A percentile compares a stretch with the other conserved stretches of the same genome.
Conservation (phyloP, 176 grass and related monocot genomes). For the Puccinellia tenuiflora region DNA sequence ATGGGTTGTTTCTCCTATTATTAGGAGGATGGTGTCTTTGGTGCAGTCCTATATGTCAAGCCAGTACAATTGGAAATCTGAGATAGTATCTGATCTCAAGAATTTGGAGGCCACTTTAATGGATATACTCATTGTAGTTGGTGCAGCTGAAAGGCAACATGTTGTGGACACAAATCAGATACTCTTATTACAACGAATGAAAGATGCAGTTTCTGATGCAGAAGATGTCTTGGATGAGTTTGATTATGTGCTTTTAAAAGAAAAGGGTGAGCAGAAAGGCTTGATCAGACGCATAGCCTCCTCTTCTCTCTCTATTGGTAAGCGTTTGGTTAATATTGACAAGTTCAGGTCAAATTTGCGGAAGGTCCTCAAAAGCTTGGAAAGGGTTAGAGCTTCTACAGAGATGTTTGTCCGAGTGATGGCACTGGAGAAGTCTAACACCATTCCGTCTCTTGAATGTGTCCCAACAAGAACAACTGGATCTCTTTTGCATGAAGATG, state of each 20-base stretch:
- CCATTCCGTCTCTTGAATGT: background rate
- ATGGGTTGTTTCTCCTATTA: constrained; percentile 45
- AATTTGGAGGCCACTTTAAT: constrained; percentile 26
- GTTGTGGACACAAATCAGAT: constrained; percentile 17
- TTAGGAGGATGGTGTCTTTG: constrained; percentile 19
- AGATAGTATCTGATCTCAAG: constrained; percentile 30
- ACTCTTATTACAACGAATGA: constrained; percentile 17
- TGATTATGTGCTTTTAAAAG: constrained; percentile 26
- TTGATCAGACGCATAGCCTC: background rate
- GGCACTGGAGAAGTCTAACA: background rate
- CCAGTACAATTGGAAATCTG: constrained; percentile 3
- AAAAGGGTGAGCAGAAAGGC: background rate
- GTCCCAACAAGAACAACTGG: background rate
- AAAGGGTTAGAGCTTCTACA: constrained; percentile 9
- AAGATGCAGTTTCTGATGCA: constrained; percentile 35
- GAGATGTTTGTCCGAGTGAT: constrained; percentile 21
- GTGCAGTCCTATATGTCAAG: constrained; percentile 31
- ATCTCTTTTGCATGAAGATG: background rate
- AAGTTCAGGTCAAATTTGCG: background rate
- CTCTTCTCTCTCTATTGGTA: background rate
- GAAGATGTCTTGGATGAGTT: constrained; percentile 47
- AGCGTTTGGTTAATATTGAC: background rate
- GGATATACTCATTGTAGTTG: constrained; percentile 21
- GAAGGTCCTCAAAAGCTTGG: background rate
- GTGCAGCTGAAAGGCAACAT: constrained; percentile 11